A percentile compares a stretch with the other conserved stretches of the same genome.
phyloP scores from a whole-genome alignment of 129 eudicot genomes.

The Lactuca sativa region DNA sequence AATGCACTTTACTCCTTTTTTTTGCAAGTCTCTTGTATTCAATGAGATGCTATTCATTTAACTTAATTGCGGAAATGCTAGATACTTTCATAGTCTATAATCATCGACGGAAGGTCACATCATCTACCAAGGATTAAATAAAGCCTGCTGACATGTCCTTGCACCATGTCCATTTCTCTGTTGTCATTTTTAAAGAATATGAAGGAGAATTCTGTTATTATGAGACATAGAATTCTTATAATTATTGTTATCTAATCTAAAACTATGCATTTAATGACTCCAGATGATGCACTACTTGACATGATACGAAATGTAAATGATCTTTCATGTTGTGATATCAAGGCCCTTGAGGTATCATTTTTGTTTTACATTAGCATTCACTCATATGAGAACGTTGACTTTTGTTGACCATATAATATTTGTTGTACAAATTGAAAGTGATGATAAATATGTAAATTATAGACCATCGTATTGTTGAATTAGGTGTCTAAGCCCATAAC shows the following conservation, averaged over 20 bases:
- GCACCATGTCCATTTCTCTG: constrained; percentile 66
- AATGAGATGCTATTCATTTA: constrained; percentile 4
- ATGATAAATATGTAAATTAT: constrained; percentile 68
- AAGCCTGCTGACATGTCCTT: constrained; percentile 66
- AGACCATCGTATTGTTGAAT: constrained; percentile 96
- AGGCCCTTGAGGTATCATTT: constrained; percentile 56
- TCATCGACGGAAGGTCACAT: constrained; percentile 90
- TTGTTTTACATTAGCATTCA: constrained; percentile 6
- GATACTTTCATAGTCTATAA: constrained; percentile 91
- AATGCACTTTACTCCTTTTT: not conserved
- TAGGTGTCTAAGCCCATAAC: too few relatives aligned
- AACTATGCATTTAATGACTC: constrained; percentile 58
- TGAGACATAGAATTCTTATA: not conserved
- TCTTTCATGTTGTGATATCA: constrained; percentile 67
- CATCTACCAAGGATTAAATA: constrained; percentile 94
- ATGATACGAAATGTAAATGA: constrained; percentile 86
- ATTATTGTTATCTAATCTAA: too few relatives aligned
- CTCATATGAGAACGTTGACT: not conserved
- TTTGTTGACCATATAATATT: constrained; percentile 7
- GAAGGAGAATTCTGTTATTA: constrained; percentile 18
- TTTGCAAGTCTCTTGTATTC: constrained; percentile 19
- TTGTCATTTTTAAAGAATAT: constrained; percentile 6
- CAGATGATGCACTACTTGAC: constrained; percentile 93
- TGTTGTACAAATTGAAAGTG: constrained; percentile 64
- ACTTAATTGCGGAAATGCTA: constrained; percentile 53